Conservation (phyloP, 495 filamentous ascomycete genomes). For the Sordaria brevicollis region DNA sequence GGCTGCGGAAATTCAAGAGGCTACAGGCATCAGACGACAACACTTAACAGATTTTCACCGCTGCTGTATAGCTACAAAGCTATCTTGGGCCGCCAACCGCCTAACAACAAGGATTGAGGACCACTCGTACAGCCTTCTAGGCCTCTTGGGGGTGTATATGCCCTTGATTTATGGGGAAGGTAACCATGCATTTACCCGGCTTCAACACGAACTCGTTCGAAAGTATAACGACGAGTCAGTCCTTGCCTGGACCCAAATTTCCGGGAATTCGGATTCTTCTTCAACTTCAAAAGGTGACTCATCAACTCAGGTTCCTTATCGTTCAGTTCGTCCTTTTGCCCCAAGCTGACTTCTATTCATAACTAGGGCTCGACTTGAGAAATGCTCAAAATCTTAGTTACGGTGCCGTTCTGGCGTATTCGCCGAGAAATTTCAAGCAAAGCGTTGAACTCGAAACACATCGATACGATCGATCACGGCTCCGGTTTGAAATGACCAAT, state of each 20-base stretch:
- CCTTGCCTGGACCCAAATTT: not conserved
- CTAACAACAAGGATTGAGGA: conserved; percentile 5
- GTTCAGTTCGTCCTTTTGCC: too few species aligned
- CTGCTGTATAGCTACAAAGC: not conserved
- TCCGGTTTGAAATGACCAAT: too few species aligned
- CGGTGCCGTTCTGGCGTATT: too few species aligned
- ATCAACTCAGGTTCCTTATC: not conserved
- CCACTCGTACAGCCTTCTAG: conserved; percentile 3
- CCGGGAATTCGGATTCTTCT: not conserved
- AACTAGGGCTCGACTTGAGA: too few species aligned
- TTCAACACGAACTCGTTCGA: conserved; percentile 5
- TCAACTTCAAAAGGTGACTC: too few species aligned
- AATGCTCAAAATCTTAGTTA: too few species aligned
- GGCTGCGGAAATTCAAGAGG: not conserved
- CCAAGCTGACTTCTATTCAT: too few species aligned
- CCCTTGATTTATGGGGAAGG: not conserved
- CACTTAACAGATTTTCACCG: not conserved
- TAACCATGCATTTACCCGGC: not conserved
- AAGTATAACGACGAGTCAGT: conserved; percentile 4
- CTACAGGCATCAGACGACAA: not conserved
- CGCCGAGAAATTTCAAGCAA: too few species aligned
- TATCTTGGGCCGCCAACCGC: conserved; percentile 2
- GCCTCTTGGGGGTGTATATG: conserved; percentile 4
- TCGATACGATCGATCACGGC: too few species aligned
- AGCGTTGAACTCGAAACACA: too few species aligned